Base-by-base conservation (phyloP, 2,329 filamentous ascomycete genomes). In the Colletotrichum musae region DNA sequence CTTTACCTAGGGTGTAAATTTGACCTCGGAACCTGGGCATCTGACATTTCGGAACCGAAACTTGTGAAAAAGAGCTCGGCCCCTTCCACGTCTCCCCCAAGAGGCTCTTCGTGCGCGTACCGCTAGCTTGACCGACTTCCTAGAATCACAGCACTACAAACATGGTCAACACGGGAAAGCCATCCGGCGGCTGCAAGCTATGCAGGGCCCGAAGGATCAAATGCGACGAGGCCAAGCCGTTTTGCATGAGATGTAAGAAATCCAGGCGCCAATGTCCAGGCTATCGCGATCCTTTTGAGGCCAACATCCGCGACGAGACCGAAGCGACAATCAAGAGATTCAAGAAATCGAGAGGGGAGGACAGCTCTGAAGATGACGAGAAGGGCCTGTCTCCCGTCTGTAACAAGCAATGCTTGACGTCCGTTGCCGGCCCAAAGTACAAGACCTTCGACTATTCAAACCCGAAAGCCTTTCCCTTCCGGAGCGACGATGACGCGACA, bases 101-200 rank as follows among this genome's bases (percentile, higher is more conserved):
- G 3, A 1, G 26, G 26, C 18, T 28, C 43, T 28, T 62, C 32
- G 6, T 21, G 18, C 16, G 18, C 4, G 15, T 39, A 18, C 15
- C 12, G 56, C 10, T 6, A 28, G n/a, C 36, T 10, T n/a, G 1
- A 15, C 39, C 43, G n/a, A 6, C 13, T 2, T 10, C 32, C 32
- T 6, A 36, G 32, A 36, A 36, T 2, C 16, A 18, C 12, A 36
- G 28, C 28, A 26, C 18, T 16, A 18, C 43, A 53, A 66, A 3
- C 51, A 75, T 75, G 74, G 74, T 75, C 21, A 75, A 75, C 64
- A 75, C 74, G 6, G 73, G 73, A 51, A 74, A 75, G 52, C 74
- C 73, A 39, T 75, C 73, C 48, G 68, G 70, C 21, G 74, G 73
- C 36, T 75, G 74, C 68, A 75, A 75, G 57, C 60, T 75, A 36